These are phyloP conservation scores for Ophiostoma pallidulum DNA, from an alignment of 2,329 filamentous ascomycete species.

Conservation along the genomic window DNA sequence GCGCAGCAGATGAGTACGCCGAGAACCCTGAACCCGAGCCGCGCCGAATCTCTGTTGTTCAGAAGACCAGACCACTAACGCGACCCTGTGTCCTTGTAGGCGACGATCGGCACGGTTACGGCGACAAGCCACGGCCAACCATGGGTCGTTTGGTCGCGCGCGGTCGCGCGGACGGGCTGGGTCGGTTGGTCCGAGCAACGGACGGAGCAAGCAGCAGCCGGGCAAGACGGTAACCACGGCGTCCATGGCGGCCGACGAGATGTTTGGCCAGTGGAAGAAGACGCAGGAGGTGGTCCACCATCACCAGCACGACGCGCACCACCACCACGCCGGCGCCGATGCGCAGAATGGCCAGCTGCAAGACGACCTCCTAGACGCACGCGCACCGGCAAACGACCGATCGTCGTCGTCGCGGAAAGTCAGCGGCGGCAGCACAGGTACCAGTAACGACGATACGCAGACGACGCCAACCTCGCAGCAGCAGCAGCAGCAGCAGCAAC, in stretches of 20 bases:
- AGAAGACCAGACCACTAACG: too few relatives aligned
- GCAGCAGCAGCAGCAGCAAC: slow-evolving; percentile 12
- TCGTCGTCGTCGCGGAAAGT: slow-evolving; percentile 17
- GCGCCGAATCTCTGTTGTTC: too few relatives aligned
- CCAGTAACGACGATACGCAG: slow-evolving; percentile 15
- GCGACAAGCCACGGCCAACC: slow-evolving; percentile 37
- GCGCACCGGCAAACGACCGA: slow-evolving; percentile 27
- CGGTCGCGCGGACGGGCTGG: slow-evolving; percentile 36
- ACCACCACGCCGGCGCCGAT: slow-evolving; percentile 5
- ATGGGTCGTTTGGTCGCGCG: slow-evolving; percentile 57
- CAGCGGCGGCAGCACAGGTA: slow-evolving; percentile 15
- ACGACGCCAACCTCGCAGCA: slow-evolving; percentile 18
- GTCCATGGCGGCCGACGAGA: slow-evolving; percentile 50
- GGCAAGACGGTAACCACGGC: slow-evolving; percentile 45
- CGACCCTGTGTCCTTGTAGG: slow-evolving; percentile 22
- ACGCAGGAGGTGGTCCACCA: slow-evolving; percentile 27
- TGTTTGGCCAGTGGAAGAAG: slow-evolving; percentile 51
- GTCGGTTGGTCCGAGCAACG: slow-evolving; percentile 10
- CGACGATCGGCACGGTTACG: slow-evolving; percentile 39
- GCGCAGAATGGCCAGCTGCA: slow-evolving; percentile 19
- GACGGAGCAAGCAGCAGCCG: slow-evolving; percentile 4
- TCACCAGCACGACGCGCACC: slow-evolving; percentile 8
- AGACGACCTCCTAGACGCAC: slow-evolving; percentile 13
- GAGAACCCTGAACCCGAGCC: too few relatives aligned
- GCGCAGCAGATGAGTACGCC: slow-evolving; percentile 15